Evolutionary conservation across 1,139 yeast species (phyloP), one percentile per base, ranked within the genome.

Genomic region (Sugiyamaella novakii): DNA sequence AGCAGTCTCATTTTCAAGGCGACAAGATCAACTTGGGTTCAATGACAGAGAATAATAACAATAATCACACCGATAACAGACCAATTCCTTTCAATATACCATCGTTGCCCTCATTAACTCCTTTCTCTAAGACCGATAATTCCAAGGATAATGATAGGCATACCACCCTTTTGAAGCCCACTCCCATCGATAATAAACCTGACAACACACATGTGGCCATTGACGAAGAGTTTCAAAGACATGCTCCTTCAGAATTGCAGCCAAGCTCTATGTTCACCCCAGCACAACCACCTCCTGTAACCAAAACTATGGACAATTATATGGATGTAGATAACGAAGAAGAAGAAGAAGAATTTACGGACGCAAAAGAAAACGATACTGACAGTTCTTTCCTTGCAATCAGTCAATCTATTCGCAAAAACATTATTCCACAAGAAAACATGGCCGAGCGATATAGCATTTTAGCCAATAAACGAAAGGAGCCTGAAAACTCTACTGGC

Each of bases 351-450:
- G 49, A 25, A 18, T 18, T 6, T 24, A n/a, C 18, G 46, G 25
- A 57, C 50, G 59, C 58, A 46, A 55, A 67, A 53, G 57, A 52
- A 47, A 45, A 60, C 51, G 48, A 41, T 12, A 46, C 28, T 28
- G 56, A 56, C 15, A 35, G 50, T 8, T 66, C 70, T 1, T 65
- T 66, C 43, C 61, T 63, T 27, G 67, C 67, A 0, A 64, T 66
- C 18, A 61, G 63, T 48, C 57, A 58, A 12, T 61, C 65, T 1
- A 62, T 67, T 15, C 54, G 67, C 34, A 63, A 42, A 27, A 38
- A 28, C 21, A 28, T 25, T n/a, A 34, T 27, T 5, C 31, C 50
- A 12, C 22, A 24, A 27, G 30, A 36, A 22, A 33, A 5, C 19
- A 31, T 11, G 5, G 2, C 19, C 21, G 37, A 41, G 5, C 11